Percentiles rank a stretch among this genome's conserved stretches.
Conservation (phyloP, 371 early-diverging fungal species). For the Funneliformis caledonium region DNA sequence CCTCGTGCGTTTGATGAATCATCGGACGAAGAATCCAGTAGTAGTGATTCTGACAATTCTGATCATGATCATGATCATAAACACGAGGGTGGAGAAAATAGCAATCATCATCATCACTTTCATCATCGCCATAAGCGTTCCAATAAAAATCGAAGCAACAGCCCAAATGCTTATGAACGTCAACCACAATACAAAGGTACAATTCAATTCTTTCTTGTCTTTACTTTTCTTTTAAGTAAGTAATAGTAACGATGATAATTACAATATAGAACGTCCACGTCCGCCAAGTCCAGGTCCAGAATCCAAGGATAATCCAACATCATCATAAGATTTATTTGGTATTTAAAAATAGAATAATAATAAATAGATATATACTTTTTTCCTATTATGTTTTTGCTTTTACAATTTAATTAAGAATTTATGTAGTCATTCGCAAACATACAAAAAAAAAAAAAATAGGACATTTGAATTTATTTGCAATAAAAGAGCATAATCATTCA, state of each 20-base stretch:
- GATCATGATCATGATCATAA: conserved; percentile 16
- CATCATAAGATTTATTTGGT: background rate
- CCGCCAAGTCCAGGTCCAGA: background rate
- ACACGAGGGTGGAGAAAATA: conserved; percentile 1
- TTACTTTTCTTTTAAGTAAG: background rate
- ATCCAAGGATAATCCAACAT: background rate
- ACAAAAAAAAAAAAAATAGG: too few species aligned
- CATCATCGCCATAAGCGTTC: background rate
- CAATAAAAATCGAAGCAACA: background rate
- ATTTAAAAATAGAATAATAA: background rate
- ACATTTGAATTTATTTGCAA: too few species aligned
- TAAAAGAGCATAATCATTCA: too few species aligned
- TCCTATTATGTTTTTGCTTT: too few species aligned
- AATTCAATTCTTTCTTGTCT: background rate
- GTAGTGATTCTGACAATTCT: background rate
- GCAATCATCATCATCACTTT: conserved; percentile 21
- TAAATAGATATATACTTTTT: too few species aligned
- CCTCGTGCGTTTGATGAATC: conserved; percentile 77
- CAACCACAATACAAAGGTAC: conserved; percentile 40
- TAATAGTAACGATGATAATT: background rate
- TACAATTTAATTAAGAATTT: too few species aligned
- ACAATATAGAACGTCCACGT: background rate
- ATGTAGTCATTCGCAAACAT: too few species aligned
- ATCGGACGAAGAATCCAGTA: conserved; percentile 56
- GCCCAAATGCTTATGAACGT: conserved; percentile 40